Base-by-base conservation (phyloP, 169 alveolate species). In the Eimeria maxima region DNA sequence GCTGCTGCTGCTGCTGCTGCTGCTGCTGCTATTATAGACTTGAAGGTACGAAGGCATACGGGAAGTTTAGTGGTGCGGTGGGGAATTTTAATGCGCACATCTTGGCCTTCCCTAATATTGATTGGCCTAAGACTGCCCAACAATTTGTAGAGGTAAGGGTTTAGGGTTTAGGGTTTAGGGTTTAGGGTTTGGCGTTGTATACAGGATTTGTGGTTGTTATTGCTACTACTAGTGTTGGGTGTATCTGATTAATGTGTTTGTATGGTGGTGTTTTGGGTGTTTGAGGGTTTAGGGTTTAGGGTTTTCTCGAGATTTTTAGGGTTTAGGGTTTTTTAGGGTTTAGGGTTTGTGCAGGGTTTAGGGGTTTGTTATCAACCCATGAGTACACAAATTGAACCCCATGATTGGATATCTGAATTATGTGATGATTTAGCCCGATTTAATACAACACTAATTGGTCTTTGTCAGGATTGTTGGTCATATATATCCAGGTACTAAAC, bases 11-110 rank as follows among this genome's bases (percentile, higher is more conserved):
- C 22, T 97, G 65, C 73, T 10, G 65, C 47, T 33, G 67, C 67
- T 57, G 67, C 67, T 57, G 67, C 67, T 57, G 67, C 67, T 57
- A 24, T 57, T 57, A n/a, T 42, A 86, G 93, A 27, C 88, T 95
- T 29, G 90, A 92, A 47, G 84, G 96, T 95, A 90, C 98, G 33
- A 97, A 98, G 55, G 97, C 98, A 60, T 95, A 95, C 73, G 99
- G 99, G 0, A 99, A 99, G 96, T 98, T 98, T 89, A 99, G 98
- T 95, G 99, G 99, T 8, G 99, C 99, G n/a, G 99, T 99, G 42
- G 99, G 99, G 1, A 98, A 98, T 95, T 98, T 97, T 84, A 99
- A 99, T 97, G 99, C 99, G 14, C 99, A 98, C 96, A 80, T 96
- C 53, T 97, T 98, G 42, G 99, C 99, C 29, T 98, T 98, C 92